phyloP scores from a whole-genome alignment of 2,329 filamentous ascomycete genomes.

The Curvularia hawaiiensis region DNA sequence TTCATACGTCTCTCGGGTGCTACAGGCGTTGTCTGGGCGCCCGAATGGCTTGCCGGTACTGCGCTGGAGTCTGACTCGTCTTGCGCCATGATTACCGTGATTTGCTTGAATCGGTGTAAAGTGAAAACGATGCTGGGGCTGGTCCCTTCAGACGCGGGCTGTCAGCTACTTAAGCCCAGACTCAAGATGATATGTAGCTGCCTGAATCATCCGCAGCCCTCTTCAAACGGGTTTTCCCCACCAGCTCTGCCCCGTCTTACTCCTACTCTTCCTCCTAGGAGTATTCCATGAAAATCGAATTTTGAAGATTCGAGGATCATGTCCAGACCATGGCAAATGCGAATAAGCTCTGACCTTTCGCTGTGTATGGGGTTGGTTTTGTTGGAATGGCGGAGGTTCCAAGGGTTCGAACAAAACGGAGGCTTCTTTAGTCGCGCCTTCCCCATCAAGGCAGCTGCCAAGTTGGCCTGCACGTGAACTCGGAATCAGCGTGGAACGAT shows the following conservation, averaged over 20 bases:
- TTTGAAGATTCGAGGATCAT: not conserved
- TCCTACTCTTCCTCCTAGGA: not conserved
- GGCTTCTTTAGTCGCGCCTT: not conserved
- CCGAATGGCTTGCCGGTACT: constrained; percentile 6
- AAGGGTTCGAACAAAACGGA: not conserved
- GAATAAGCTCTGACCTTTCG: too few species aligned
- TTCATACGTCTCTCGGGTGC: constrained; percentile 24
- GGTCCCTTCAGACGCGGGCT: not conserved
- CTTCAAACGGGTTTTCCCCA: not conserved
- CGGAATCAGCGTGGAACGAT: not conserved
- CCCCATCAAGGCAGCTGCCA: not conserved
- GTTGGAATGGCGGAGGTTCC: not conserved
- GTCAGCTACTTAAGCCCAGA: not conserved
- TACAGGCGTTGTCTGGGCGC: constrained; percentile 27
- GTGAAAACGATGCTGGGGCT: not conserved
- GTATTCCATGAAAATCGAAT: not conserved
- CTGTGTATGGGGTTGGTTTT: not conserved
- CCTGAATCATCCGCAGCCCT: not conserved
- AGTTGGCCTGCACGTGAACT: not conserved
- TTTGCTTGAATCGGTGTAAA: not conserved
- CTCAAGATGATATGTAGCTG: not conserved
- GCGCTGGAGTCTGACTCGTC: constrained; percentile 27
- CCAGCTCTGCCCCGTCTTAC: not conserved
- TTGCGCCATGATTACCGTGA: constrained; percentile 13
- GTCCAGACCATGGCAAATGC: not conserved